Base-by-base conservation (phyloP, 2,329 filamentous ascomycete genomes). In the Dichotomopilus funicola region DNA sequence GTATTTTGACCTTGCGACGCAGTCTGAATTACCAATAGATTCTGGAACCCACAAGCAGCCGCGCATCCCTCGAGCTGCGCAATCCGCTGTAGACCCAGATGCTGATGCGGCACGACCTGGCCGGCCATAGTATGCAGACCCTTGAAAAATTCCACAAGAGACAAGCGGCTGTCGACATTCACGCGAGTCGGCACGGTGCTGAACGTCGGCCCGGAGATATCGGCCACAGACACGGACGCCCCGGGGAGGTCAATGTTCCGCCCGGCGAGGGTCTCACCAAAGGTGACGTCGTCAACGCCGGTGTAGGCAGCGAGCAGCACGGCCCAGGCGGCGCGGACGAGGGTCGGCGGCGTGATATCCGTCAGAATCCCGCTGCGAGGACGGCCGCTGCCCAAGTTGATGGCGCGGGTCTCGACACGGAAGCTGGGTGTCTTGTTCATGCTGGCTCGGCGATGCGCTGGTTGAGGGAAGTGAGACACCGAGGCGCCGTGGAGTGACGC, bases 241-340 rank as follows among this genome's bases (percentile, higher is more conserved):
- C 60, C 63, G 1, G 59, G 46, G 1, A 67, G 43, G 37, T 59
- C 58, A n/a, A 64, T 57, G 51, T 66, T 65, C 49, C 65, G 63
- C 8, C 64, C 65, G 1, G 62, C 50, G 3, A 64, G 54, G 0
- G 64, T 63, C 13, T 64, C 62, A 1, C 62, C 65, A 58, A 79
- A 78, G 6, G 70, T 72, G 13, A 73, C 68, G n/a, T 73, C 62
- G 27, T 66, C 60, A 11, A 64, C 67, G 5, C 67, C 70, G 2
- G 72, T 69, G 56, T 72, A 73, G 19, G 63, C 64, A 27, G 67
- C 66, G 31, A 73, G 58, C 3, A 68, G 64, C 2, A 74, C 58
- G 7, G 67, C 70, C 72, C 72, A 74, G 5, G 72, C 71, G 1
- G 70, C 67, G 27, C 72, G 70, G 54, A 74, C 66, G 3, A 66